phyloP scores from a whole-genome alignment of 495 filamentous ascomycete genomes.

The Arthonia radiata region DNA sequence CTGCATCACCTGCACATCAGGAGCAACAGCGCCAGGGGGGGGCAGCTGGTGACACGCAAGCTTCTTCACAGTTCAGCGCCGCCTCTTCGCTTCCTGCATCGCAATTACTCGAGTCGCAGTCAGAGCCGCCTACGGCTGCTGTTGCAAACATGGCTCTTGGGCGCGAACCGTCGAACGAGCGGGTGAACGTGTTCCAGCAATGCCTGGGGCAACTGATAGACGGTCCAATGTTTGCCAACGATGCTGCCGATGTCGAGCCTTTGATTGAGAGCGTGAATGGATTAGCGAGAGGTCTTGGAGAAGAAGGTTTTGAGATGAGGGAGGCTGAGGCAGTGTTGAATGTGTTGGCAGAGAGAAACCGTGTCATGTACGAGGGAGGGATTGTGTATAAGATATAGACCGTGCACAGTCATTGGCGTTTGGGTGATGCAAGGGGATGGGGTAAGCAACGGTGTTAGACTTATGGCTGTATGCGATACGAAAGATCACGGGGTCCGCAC shows the following conservation, averaged over 20 bases:
- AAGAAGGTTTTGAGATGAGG: constrained; percentile 30
- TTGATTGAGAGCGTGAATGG: constrained; percentile 67
- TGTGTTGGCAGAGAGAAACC: constrained; percentile 58
- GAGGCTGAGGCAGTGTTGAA: constrained; percentile 59
- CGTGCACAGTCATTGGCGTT: no score
- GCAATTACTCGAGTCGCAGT: constrained; percentile 30
- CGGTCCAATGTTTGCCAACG: constrained; percentile 52
- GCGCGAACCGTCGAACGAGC: constrained; percentile 11
- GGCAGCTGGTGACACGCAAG: constrained; percentile 16
- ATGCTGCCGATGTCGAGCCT: constrained; percentile 47
- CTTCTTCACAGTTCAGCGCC: constrained; percentile 34
- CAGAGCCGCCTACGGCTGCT: constrained; percentile 13
- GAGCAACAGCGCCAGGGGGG: constrained; percentile 31
- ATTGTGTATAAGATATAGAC: constrained; percentile 25
- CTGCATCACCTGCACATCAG: constrained; percentile 10
- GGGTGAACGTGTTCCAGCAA: constrained; percentile 50
- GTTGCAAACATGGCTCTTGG: constrained; percentile 3
- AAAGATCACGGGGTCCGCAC: no score
- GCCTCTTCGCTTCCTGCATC: constrained; percentile 45
- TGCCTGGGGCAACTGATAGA: constrained; percentile 61
- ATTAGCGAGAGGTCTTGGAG: constrained; percentile 24
- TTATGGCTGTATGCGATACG: no score
- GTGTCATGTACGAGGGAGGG: constrained; percentile 56
- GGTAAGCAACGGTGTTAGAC: no score
- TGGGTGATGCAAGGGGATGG: no score